phyloP scores from a whole-genome alignment of 1,139 yeast genomes.

The Suhomyces ambrosiae region DNA sequence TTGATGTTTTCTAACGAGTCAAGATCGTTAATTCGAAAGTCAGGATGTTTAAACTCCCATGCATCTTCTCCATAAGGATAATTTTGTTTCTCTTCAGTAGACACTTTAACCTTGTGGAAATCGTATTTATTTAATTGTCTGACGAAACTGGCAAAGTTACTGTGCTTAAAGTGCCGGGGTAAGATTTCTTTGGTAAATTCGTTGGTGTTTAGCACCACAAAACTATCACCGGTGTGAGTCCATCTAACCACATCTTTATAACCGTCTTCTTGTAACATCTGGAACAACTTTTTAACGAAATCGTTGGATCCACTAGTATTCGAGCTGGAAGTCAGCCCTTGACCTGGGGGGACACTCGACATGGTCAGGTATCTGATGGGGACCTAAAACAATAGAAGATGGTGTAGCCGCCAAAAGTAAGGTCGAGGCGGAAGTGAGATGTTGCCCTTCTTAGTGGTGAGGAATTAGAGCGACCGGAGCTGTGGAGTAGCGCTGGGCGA shows the following conservation, averaged over 20 bases:
- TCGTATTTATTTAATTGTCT: slow-evolving; percentile 83
- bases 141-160: slow-evolving; percentile 92
- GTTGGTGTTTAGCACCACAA: slow-evolving; percentile 85
- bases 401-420: no score
- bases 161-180: slow-evolving; percentile 81
- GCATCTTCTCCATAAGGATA: slow-evolving; percentile 75
- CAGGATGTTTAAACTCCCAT: slow-evolving; percentile 96
- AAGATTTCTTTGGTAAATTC: slow-evolving; percentile 40
- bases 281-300: slow-evolving; percentile 73
- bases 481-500: no score
- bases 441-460: no score
- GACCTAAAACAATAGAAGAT: no score
- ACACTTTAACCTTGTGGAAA: slow-evolving; percentile 47
- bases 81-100: slow-evolving; percentile 53
- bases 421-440: neutral
- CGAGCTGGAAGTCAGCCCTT: slow-evolving; percentile 12
- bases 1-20: slow-evolving; percentile 77
- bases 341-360: slow-evolving; percentile 8
- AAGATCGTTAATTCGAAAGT: slow-evolving; percentile 70
- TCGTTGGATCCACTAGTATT: slow-evolving; percentile 57
- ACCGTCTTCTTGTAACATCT: slow-evolving; percentile 81
- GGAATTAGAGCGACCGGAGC: no score
- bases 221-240: slow-evolving; percentile 81
- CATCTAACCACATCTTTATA: slow-evolving; percentile 77
- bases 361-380: slow-evolving; percentile 2